Percentiles rank a stretch among this genome's conserved stretches.
phyloP scores from a whole-genome alignment of 1,284 basidiomycete species.

The Tilletia caries region DNA sequence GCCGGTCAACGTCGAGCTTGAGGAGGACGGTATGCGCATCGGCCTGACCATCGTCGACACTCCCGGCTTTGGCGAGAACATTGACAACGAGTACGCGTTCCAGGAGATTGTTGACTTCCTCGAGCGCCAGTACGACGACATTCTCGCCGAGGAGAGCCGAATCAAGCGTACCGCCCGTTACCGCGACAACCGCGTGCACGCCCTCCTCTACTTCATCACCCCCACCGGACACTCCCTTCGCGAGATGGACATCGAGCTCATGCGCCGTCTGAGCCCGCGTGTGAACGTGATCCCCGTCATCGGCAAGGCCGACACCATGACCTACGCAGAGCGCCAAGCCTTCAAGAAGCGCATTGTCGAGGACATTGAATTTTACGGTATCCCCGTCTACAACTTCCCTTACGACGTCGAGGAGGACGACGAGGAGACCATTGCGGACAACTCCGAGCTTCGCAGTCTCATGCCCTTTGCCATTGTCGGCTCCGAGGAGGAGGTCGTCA shows the following conservation, averaged over 20 bases:
- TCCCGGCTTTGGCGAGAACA: conserved; percentile 97
- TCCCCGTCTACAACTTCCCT: conserved; percentile 99
- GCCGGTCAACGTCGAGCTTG: conserved; percentile 66
- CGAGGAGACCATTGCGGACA: conserved; percentile 97
- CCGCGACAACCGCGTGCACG: conserved; percentile 85
- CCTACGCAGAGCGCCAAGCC: conserved; percentile 61
- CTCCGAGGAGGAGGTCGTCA: conserved; percentile 91
- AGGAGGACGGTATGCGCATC: conserved; percentile 97
- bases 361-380: conserved; percentile 97
- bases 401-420: conserved; percentile 98
- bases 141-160: conserved; percentile 94
- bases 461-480: conserved; percentile 93
- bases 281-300: conserved; percentile 99
- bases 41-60: conserved; percentile 98
- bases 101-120: conserved; percentile 90
- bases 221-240: conserved; percentile 84
- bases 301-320: conserved; percentile 93
- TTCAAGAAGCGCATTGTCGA: conserved; percentile 99
- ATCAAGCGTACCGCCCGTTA: conserved; percentile 99
- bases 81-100: conserved; percentile 96
- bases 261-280: conserved; percentile 48
- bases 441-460: conserved; percentile 58
- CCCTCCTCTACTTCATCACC: conserved; percentile 95
- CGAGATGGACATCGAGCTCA: conserved; percentile 87
- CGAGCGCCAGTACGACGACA: conserved; percentile 98